These are phyloP conservation scores for Daedaleopsis sinensis DNA, from an alignment of 768 basidiomycete genomes.

Conservation along the genomic window DNA sequence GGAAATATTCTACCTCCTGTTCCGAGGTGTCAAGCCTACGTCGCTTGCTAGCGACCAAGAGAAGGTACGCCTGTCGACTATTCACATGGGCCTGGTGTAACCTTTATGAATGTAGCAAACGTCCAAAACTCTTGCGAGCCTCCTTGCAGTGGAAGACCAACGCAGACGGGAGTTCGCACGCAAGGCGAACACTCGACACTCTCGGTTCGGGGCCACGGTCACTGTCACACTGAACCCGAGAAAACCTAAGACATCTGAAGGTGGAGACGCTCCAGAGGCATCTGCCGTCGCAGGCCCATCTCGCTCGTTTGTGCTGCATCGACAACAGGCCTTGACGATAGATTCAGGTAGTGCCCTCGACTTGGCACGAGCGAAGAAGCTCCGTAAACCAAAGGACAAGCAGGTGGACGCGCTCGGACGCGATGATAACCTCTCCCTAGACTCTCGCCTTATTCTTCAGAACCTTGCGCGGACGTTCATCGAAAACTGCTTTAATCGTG, in stretches of 20 bases:
- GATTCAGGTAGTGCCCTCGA: conserved; percentile 76
- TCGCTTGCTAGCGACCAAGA: conserved; percentile 60
- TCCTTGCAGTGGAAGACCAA: conserved; percentile 78
- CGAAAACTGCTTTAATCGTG: conserved; percentile 87
- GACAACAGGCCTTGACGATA: conserved; percentile 75
- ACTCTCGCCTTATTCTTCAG: conserved; percentile 68
- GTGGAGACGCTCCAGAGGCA: conserved; percentile 23
- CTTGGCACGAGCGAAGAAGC: conserved; percentile 41
- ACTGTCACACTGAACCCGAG: conserved; percentile 71
- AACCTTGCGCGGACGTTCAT: conserved; percentile 73
- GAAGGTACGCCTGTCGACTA: conserved; percentile 49
- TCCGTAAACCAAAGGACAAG: conserved; percentile 60
- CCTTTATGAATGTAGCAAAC: conserved; percentile 55
- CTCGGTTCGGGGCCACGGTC: conserved; percentile 96
- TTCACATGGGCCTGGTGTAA: conserved; percentile 6
- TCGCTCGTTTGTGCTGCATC: conserved; percentile 77
- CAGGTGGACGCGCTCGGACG: conserved; percentile 71
- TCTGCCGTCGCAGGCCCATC: conserved; percentile 36
- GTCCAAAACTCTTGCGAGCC: conserved; percentile 64
- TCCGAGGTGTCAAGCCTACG: conserved; percentile 74
- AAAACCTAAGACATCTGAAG: conserved; percentile 33
- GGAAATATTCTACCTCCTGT: conserved; percentile 91
- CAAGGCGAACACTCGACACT: conserved; percentile 77
- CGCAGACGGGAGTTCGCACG: conserved; percentile 57
- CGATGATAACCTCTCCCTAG: conserved; percentile 67